Conservation (phyloP, 1,284 basidiomycete genomes). For the Ceratobasidium sp. region DNA sequence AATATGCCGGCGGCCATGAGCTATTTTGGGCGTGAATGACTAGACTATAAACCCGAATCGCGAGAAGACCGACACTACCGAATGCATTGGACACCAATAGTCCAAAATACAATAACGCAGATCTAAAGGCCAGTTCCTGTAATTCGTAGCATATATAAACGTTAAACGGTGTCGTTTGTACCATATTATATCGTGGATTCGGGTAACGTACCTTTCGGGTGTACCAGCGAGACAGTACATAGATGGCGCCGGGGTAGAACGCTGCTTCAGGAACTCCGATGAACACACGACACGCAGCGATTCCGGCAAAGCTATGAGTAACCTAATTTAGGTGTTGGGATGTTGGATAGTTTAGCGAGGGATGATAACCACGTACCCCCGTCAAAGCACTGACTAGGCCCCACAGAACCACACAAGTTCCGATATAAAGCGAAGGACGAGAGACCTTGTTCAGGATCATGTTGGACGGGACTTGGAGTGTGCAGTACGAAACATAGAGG, state of each 20-base stretch:
- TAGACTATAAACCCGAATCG: slow-evolving; percentile 47
- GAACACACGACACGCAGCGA: slow-evolving; percentile 68
- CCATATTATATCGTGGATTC: slow-evolving; percentile 63
- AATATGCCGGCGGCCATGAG: slow-evolving; percentile 77
- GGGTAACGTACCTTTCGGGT: slow-evolving; percentile 75
- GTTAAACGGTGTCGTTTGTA: too few species aligned
- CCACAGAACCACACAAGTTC: slow-evolving; percentile 69
- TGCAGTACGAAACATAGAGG: slow-evolving; percentile 69
- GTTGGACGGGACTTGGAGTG: slow-evolving; percentile 44
- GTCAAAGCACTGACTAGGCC: slow-evolving; percentile 70
- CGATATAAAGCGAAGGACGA: slow-evolving; percentile 69
- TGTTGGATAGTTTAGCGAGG: too few species aligned
- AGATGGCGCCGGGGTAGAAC: slow-evolving; percentile 72
- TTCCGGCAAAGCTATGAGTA: slow-evolving; percentile 65
- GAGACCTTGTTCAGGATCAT: slow-evolving; percentile 48
- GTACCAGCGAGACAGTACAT: slow-evolving; percentile 72
- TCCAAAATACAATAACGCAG: slow-evolving; percentile 74
- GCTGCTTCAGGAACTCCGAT: slow-evolving; percentile 73
- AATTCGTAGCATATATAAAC: not conserved
- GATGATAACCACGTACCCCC: slow-evolving; percentile 59
- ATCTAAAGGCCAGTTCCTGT: slow-evolving; percentile 73
- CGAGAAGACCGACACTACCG: slow-evolving; percentile 63
- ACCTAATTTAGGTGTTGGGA: slow-evolving; percentile 56
- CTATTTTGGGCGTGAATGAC: slow-evolving; percentile 53
- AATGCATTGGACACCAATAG: slow-evolving; percentile 81